Evolutionary conservation across 345 rosid species (phyloP), one percentile per base, ranked within the genome.

Genomic region (Litchi chinensis): DNA sequence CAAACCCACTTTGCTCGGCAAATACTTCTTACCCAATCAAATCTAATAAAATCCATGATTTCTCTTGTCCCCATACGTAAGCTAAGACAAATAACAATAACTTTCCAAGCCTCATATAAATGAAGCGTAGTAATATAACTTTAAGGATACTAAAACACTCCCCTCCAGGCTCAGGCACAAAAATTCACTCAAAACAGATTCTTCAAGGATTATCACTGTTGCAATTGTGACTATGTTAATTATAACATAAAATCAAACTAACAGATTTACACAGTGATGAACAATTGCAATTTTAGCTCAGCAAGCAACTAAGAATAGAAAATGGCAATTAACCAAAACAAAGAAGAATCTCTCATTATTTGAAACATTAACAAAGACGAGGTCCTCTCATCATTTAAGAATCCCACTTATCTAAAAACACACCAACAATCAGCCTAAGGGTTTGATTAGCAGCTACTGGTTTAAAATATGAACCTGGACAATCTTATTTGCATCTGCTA

Each of bases 391-490:
- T 22, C 69, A 18, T 65, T 54, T 19, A 39, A n/a, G 37, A 11
- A n/a, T 2, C 68, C 39, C 1, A 37, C 22, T 6, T 21, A 10
- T 41, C 26, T 3, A n/a, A 40, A n/a, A 56, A n/a, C 65, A 56
- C 2, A n/a, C 65, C 24, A 75, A 26, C 21, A 64, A 64, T 46
- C 37, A n/a, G 21, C 9, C 9, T 44, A 41, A 63, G 16, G 12
- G 18, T 57, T 37, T 13, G 21, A 21, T 57, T 12, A 73, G 66
- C 19, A 37, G 11, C 37, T 37, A 37, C 26, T 18, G 24, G 39
- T 24, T 39, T 26, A 68, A 41, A 70, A 65, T 10, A 70, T 37
- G 39, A 73, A 93, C 97, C 95, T 91, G 95, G 48, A 82, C 50
- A 73, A 77, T 75, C 77, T 79, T 85, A 83, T 77, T 87, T 69